phyloP scores from a whole-genome alignment of 371 early-diverging fungal genomes.

The Mortierella sp. region DNA sequence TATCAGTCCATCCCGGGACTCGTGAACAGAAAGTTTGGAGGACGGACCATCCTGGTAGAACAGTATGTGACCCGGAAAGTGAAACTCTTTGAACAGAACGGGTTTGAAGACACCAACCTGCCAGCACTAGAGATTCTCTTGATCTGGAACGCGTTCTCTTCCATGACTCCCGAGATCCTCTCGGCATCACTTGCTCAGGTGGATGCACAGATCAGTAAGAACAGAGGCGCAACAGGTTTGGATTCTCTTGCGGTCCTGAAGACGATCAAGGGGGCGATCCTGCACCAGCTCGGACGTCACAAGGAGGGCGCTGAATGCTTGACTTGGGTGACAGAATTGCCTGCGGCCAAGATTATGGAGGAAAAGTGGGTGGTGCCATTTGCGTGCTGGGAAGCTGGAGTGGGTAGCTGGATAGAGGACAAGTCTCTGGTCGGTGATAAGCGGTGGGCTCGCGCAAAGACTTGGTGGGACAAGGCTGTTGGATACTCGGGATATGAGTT shows the following conservation, averaged over 20 bases:
- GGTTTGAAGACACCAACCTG: conserved; percentile 65
- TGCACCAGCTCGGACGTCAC: conserved; percentile 48
- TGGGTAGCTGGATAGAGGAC: conserved; percentile 61
- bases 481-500: conserved; percentile 64
- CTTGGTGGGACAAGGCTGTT: conserved; percentile 65
- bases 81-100: conserved; percentile 63
- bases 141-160: conserved; percentile 68
- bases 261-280: conserved; percentile 51
- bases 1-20: conserved; percentile 64
- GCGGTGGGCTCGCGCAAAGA: conserved; percentile 60
- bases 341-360: conserved; percentile 57
- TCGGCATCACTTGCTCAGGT: conserved; percentile 57
- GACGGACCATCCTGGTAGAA: conserved; percentile 65
- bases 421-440: conserved; percentile 29
- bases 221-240: conserved; percentile 17
- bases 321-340: conserved; percentile 71
- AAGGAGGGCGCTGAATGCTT: conserved; percentile 53
- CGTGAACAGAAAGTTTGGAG: conserved; percentile 64
- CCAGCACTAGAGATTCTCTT: conserved; percentile 68
- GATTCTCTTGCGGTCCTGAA: conserved; percentile 50
- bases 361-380: conserved; percentile 72
- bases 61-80: conserved; percentile 64
- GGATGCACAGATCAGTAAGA: conserved; percentile 56
- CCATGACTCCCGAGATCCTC: conserved; percentile 60
- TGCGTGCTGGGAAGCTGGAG: conserved; percentile 74